Evolutionary conservation across 371 early-diverging fungal genomes (phyloP).

Genomic region (Fennellomyces sp.): DNA sequence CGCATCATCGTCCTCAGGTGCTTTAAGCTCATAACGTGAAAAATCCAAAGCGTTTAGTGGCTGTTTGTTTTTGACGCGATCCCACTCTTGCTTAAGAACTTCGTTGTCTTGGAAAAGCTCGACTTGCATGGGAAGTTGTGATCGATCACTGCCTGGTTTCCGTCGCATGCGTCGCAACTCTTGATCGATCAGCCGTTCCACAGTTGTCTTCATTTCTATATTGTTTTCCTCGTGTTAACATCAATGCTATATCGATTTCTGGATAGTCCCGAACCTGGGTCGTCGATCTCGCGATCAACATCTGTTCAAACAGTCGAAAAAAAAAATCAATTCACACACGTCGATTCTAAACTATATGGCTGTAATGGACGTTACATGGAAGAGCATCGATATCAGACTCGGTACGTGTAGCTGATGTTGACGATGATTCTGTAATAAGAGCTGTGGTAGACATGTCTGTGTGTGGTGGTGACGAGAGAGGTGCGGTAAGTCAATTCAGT

Average conservation of each 20-base stretch:
- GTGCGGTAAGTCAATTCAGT: neutral
- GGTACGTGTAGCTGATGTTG: conserved; percentile 14
- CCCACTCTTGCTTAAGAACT: conserved; percentile 62
- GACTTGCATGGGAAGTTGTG: conserved; percentile 31
- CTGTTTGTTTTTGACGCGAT: conserved; percentile 60
- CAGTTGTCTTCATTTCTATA: conserved; percentile 44
- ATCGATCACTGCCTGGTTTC: conserved; percentile 28
- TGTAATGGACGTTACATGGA: conserved; percentile 33
- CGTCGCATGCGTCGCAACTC: conserved; percentile 70
- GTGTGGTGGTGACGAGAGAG: neutral
- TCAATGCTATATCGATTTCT: neutral
- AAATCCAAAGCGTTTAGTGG: conserved; percentile 62
- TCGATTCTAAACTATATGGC: too few relatives aligned
- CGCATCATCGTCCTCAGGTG: conserved; percentile 46
- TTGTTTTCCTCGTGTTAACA: too few relatives aligned
- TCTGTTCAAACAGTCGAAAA: conserved; percentile 19
- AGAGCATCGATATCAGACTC: conserved; percentile 46
- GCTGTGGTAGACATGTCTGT: conserved; percentile 6
- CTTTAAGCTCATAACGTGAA: conserved; percentile 63
- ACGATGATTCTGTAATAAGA: conserved; percentile 1
- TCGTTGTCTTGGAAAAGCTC: conserved; percentile 44
- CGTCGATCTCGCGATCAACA: conserved; percentile 48
- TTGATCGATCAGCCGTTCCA: conserved; percentile 68
- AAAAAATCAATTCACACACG: too few relatives aligned
- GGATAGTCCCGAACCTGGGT: conserved; percentile 25